Base-by-base conservation (phyloP, 2,329 filamentous ascomycete genomes). In the Geosmithia morbida region DNA sequence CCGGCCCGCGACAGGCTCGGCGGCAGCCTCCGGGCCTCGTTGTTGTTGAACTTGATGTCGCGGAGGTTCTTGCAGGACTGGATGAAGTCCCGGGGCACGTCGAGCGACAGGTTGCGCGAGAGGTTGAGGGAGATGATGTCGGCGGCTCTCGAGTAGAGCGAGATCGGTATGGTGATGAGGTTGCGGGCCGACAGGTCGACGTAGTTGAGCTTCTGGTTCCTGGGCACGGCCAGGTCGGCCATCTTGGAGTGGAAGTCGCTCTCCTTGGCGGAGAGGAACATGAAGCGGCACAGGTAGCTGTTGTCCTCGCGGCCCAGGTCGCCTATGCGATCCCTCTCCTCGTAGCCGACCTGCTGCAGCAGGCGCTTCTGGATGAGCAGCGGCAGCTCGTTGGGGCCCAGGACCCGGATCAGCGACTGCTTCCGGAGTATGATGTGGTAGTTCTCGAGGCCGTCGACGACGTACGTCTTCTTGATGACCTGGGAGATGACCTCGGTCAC, bases 241-340 rank as follows among this genome's bases (percentile, higher is more conserved):
- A 63, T 67, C 51, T 62, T 66, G 42, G 82, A 74, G 52, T 83
- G 79, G 57, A 77, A 89, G 45, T 89, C 87, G 60, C 81, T 89
- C 61, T 95, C 84, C 57, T 90, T 86, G 18, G 85, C 83, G 16
- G 90, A 89, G 49, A 96, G 71, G 64, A 98, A 98, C 50, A 92
- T 87, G 66, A 98, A 97, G 6, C 92, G 85, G 60, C 89, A 94
- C 13, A 98, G 75, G 56, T 97, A 98, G 60, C 89, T 94, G 63
- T 97, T 95, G 68, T 98, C 92, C 63, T 98, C 92, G 49, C 92
- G 81, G 26, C 92, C 92, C 46, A 98, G 79, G 52, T 97, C 92
- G 61, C 96, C 90, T 43, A 98, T 80, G 40, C 80, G 81, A 62
- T 98, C 92, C 48, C 79, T 79, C 30, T 87, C 81, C 49, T 86